phyloP scores from a whole-genome alignment of 257 asterid genomes.

The Penstemon newberryi region DNA sequence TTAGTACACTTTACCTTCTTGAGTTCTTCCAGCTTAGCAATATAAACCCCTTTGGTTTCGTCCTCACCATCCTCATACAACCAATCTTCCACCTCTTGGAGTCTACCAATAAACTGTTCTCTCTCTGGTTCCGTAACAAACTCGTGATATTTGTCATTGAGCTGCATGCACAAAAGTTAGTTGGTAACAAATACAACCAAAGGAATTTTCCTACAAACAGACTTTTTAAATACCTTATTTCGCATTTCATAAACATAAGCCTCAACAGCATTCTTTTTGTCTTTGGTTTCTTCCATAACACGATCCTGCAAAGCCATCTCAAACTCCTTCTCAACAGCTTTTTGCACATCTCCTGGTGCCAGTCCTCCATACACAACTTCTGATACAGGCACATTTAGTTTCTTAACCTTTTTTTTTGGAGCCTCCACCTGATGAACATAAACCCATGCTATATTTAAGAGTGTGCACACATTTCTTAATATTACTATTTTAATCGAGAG shows the following conservation, averaged over 20 bases:
- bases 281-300: slow-evolving; percentile 97
- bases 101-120: slow-evolving; percentile 63
- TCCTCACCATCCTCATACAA: slow-evolving; percentile 96
- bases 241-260: slow-evolving; percentile 92
- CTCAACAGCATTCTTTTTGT: slow-evolving; percentile 95
- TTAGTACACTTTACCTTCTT: slow-evolving; percentile 37
- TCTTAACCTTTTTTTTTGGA: slow-evolving; percentile 88
- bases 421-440: slow-evolving; percentile 49
- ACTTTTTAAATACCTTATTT: slow-evolving; percentile 58
- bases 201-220: background rate
- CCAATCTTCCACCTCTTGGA: slow-evolving; percentile 97
- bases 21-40: slow-evolving; percentile 87
- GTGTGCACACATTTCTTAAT: background rate
- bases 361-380: slow-evolving; percentile 79
- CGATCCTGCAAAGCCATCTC: slow-evolving; percentile 99
- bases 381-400: slow-evolving; percentile 67
- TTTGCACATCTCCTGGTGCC: slow-evolving; percentile 66
- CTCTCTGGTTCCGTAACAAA: slow-evolving; percentile 71
- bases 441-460: slow-evolving; percentile 8
- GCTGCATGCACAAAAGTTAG: slow-evolving; percentile 48
- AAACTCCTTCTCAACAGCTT: slow-evolving; percentile 88
- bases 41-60: slow-evolving; percentile 73
- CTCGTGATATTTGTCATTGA: slow-evolving; percentile 65
- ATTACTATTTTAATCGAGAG: background rate
- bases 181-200: background rate